Evolutionary conservation across 2,329 filamentous ascomycete species (phyloP).

Genomic region (Coniella lustricola): DNA sequence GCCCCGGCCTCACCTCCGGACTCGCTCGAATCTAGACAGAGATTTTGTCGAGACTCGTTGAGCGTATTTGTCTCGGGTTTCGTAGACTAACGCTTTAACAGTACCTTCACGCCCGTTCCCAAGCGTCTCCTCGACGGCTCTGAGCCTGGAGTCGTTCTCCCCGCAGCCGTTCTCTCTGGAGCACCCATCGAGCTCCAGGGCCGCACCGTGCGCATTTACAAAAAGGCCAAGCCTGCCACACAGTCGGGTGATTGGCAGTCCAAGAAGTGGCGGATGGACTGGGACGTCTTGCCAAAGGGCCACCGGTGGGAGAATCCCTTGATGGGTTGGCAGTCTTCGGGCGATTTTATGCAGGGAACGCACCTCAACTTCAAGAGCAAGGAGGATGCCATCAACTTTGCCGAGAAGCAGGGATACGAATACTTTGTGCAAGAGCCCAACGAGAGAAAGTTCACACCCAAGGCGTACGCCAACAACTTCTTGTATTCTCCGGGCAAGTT

Average conservation of each 20-base stretch:
- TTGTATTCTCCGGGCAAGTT: slow-evolving; percentile 76
- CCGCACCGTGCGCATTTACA: slow-evolving; percentile 89
- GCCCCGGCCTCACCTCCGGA: neutral
- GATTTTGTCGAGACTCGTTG: neutral
- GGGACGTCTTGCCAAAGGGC: slow-evolving; percentile 87
- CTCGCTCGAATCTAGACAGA: too few species aligned
- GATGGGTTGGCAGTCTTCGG: slow-evolving; percentile 98
- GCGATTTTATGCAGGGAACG: slow-evolving; percentile 90
- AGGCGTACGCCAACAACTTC: slow-evolving; percentile 98
- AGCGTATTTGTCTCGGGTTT: neutral
- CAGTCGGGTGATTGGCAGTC: slow-evolving; percentile 86
- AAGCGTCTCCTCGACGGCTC: slow-evolving; percentile 86
- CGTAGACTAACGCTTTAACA: slow-evolving; percentile 30
- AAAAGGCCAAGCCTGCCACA: slow-evolving; percentile 86
- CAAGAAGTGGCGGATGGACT: slow-evolving; percentile 94
- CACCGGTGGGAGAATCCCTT: slow-evolving; percentile 97
- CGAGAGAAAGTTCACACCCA: slow-evolving; percentile 74
- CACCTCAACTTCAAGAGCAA: slow-evolving; percentile 85
- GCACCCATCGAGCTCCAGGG: slow-evolving; percentile 92
- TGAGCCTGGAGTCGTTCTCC: slow-evolving; percentile 66
- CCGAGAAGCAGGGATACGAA: slow-evolving; percentile 98
- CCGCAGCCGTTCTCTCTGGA: slow-evolving; percentile 82
- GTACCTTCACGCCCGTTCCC: slow-evolving; percentile 84
- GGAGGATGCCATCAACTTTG: slow-evolving; percentile 90
- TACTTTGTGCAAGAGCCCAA: slow-evolving; percentile 99